A percentile compares a stretch with the other conserved stretches of the same genome.
These are phyloP conservation scores for Phaeoacremonium minimum DNA, from an alignment of 2,329 filamentous ascomycete species.

Conservation along the genomic window DNA sequence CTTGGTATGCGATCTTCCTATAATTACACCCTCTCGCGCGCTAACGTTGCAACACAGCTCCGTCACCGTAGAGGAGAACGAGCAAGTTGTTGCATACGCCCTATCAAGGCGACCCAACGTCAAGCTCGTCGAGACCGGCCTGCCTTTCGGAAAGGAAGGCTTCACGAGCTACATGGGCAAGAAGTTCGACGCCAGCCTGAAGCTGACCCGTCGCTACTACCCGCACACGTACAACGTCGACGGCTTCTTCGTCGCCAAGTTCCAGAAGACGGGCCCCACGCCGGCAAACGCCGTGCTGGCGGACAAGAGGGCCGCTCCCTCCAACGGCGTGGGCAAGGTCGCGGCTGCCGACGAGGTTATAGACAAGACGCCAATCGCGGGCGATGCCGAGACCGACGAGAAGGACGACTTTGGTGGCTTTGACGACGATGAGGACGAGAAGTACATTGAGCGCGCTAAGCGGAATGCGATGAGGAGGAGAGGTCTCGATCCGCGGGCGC, in stretches of 20 bases:
- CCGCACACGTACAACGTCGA: slow-evolving; percentile 93
- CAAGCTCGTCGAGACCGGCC: slow-evolving; percentile 83
- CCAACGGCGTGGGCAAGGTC: slow-evolving; percentile 10
- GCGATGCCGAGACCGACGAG: slow-evolving; percentile 32
- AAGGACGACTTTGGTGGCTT: slow-evolving; percentile 66
- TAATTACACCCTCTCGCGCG: background rate
- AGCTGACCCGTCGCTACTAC: slow-evolving; percentile 80
- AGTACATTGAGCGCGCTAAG: slow-evolving; percentile 70
- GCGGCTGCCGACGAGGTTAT: slow-evolving; percentile 40
- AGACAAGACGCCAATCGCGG: slow-evolving; percentile 65
- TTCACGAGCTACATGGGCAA: slow-evolving; percentile 91
- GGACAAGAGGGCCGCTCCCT: slow-evolving; percentile 19
- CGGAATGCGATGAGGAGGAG: slow-evolving; percentile 69
- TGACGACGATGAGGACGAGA: slow-evolving; percentile 67
- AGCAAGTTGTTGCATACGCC: slow-evolving; percentile 90
- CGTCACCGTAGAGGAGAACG: slow-evolving; percentile 45
- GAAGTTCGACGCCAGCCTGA: slow-evolving; percentile 81
- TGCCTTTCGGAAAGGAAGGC: slow-evolving; percentile 87
- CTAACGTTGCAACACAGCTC: slow-evolving; percentile 10
- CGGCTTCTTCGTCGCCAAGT: slow-evolving; percentile 97
- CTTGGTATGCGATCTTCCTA: slow-evolving; percentile 69
- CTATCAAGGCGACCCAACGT: slow-evolving; percentile 90
- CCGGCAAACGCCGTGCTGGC: slow-evolving; percentile 50
- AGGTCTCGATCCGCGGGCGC: slow-evolving; percentile 66
- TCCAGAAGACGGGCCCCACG: slow-evolving; percentile 85